These are phyloP conservation scores for Aspergillus tubingensis DNA, from an alignment of 2,329 filamentous ascomycete species.

Conservation along the genomic window DNA sequence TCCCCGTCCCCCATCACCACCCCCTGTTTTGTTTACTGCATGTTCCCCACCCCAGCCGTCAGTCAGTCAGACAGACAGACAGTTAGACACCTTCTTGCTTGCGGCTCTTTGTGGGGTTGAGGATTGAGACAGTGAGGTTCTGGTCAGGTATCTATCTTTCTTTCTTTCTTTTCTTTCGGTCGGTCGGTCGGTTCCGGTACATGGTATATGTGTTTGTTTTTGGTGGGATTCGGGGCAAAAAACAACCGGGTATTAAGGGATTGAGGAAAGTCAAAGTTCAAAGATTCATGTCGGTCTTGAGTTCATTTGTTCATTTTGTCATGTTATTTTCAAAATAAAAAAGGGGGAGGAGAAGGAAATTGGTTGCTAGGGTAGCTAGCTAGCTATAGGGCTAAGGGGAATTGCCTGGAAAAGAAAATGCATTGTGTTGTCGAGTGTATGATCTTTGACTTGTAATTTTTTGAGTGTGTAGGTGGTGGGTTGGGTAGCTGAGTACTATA, in stretches of 20 bases:
- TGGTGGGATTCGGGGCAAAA: not conserved
- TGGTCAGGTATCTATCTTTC: not conserved
- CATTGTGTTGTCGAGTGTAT: not conserved
- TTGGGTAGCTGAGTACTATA: too few species aligned
- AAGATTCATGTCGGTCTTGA: too few species aligned
- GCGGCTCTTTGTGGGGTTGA: not conserved
- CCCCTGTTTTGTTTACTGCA: not conserved
- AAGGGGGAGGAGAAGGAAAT: not conserved
- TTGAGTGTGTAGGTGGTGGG: too few species aligned
- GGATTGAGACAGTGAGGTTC: slow-evolving; percentile 1
- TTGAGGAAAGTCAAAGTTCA: not conserved
- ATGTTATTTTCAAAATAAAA: not conserved
- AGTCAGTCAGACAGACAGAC: not conserved
- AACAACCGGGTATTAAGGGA: not conserved
- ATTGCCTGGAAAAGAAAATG: not conserved
- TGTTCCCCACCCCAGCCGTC: not conserved
- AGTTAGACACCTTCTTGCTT: not conserved
- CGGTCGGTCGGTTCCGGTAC: not conserved
- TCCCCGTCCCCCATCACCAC: not conserved
- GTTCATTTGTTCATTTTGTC: not conserved
- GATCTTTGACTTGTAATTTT: not conserved
- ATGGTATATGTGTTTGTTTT: not conserved
- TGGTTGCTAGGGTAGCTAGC: not conserved
- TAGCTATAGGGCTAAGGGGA: not conserved
- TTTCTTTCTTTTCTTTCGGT: not conserved